Evolutionary conservation across 352 stramenopile species (phyloP).

Genomic region (Globisporangium recalcitrans): DNA sequence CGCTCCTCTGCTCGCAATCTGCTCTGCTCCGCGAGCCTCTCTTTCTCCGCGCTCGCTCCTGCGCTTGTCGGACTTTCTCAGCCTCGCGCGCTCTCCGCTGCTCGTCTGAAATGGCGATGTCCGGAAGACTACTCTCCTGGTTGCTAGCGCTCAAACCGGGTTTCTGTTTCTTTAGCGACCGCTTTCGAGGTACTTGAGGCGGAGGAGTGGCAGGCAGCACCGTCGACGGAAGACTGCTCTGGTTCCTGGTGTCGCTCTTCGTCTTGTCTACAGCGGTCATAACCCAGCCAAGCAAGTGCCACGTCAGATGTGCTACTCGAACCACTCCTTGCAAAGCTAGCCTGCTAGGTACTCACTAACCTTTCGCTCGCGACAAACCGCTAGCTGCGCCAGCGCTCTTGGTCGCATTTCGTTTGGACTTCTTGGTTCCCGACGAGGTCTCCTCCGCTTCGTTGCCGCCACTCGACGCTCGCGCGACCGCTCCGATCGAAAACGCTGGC

Average conservation of each 20-base stretch:
- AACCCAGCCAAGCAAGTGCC: no score
- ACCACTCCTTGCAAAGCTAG: no score
- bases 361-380: not conserved
- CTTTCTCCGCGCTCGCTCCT: constrained; percentile 45
- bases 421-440: not conserved
- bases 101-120: constrained; percentile 23
- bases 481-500: not conserved
- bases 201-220: not conserved
- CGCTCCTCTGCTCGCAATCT: constrained; percentile 43
- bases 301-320: no score
- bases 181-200: not conserved
- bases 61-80: constrained; percentile 49
- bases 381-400: not conserved
- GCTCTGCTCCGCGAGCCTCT: constrained; percentile 31
- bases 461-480: no score
- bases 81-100: constrained; percentile 27
- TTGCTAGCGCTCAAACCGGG: not conserved
- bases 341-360: not conserved
- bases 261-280: not conserved
- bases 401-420: not conserved
- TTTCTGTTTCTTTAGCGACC: constrained; percentile 1
- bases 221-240: not conserved
- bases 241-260: not conserved
- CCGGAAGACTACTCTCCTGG: constrained; percentile 21
- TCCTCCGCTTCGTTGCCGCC: not conserved